A percentile compares a stretch with the other conserved stretches of the same genome.
Evolutionary conservation across 805 yeast species (phyloP).

Genomic region (Pichia phayaonensis): DNA sequence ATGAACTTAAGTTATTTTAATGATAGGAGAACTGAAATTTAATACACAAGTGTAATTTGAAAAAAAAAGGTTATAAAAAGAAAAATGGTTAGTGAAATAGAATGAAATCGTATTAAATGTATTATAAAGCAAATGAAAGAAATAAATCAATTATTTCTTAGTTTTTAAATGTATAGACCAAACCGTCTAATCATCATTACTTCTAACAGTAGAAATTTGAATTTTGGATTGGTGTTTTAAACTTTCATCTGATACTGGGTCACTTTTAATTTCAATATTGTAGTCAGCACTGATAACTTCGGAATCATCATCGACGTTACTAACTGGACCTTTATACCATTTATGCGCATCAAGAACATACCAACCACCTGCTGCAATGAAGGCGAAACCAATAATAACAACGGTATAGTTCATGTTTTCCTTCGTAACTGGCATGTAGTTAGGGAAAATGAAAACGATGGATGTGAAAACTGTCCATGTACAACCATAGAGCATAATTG

Average conservation of each 20-base stretch:
- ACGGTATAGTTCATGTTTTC: constrained; percentile 49
- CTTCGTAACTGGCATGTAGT: constrained; percentile 34
- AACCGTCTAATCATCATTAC: neutral
- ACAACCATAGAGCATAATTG: constrained; percentile 35
- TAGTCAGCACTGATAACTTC: constrained; percentile 9
- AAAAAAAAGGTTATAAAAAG: neutral
- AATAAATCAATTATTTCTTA: constrained; percentile 28
- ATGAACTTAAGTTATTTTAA: too few relatives aligned
- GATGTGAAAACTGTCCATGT: constrained; percentile 41
- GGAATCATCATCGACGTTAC: constrained; percentile 33
- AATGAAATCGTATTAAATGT: too few relatives aligned
- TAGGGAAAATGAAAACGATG: constrained; percentile 46
- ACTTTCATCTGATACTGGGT: neutral
- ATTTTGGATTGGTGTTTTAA: neutral
- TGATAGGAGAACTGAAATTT: neutral
- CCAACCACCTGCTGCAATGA: constrained; percentile 35
- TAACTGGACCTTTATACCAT: constrained; percentile 50
- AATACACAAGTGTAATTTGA: neutral
- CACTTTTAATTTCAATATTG: constrained; percentile 2
- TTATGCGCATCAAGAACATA: constrained; percentile 41
- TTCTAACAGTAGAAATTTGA: neutral
- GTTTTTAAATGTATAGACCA: constrained; percentile 28
- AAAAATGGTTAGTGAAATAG: too few relatives aligned
- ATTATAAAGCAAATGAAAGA: neutral
- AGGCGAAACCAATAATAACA: constrained; percentile 38